Base-by-base conservation (phyloP, 805 yeast species). In the Tetrapisispora nanseiensis region DNA sequence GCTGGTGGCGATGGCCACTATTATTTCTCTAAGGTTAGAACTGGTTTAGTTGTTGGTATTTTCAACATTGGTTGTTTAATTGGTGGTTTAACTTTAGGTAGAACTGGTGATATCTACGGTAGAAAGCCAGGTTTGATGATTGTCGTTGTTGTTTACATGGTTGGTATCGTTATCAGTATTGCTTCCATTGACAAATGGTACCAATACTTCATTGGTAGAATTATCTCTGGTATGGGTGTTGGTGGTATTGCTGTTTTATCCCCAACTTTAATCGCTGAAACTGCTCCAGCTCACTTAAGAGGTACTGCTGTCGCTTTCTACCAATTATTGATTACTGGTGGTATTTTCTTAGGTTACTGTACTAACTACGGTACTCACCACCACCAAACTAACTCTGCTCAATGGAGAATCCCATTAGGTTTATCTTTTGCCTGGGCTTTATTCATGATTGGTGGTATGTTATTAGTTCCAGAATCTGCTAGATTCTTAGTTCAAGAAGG, bases 291-390 rank as follows among this genome's bases (percentile, higher is more conserved):
- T 33, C 58, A 72, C 42, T 63, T 81, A 39, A 76, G 89, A 75
- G 86, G 86, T 62, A 70, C 83, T 26, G 71, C 80, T 46, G 87
- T 82, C 34, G 75, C 81, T 35, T 74, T 77, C 51, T 82, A 74
- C 68, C 89, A 82, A 64, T 69, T 82, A 56, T 76, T 74, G 75
- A 75, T 80, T 50, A 81, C 89, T 31, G 63, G 76, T 40, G 89
- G 87, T 66, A 82, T 82, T 55, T 80, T 82, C 66, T 66, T 81
- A 51, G 90, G 89, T 58, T 80, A 80, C 71, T 80, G 86, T 63
- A 71, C 80, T 43, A 78, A 77, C 46, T 82, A 74, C 57, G 89
- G 86, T 61, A 78, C 62, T 11, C 57, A 57, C 34, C 46, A 40
- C 35, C 45, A 38, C 28, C 57, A 59, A 42, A 31, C 41, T 4